Evolutionary conservation across 306 rosid species (phyloP).

Genomic region (Fragaria iinumae): DNA sequence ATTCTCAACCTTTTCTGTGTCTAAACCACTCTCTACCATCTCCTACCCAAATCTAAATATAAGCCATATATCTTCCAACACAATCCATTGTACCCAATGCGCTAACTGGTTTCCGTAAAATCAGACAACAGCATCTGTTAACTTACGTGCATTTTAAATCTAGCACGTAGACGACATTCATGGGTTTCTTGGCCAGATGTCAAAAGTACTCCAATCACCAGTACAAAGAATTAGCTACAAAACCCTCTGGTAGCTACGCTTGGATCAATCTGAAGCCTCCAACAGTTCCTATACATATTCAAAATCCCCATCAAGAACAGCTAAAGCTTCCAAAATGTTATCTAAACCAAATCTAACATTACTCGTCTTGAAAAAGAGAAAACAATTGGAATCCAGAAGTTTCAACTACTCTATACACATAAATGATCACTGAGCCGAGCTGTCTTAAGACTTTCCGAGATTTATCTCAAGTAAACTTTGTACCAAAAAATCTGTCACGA

Average conservation of each 20-base stretch:
- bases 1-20: slow-evolving; percentile 37
- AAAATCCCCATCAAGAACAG: slow-evolving; percentile 20
- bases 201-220: slow-evolving; percentile 11
- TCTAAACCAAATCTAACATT: slow-evolving; percentile 1
- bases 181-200: slow-evolving; percentile 17
- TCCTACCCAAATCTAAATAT: slow-evolving; percentile 40
- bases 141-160: slow-evolving; percentile 24
- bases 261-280: slow-evolving; percentile 27
- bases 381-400: neutral
- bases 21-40: slow-evolving; percentile 57
- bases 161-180: slow-evolving; percentile 15
- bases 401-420: neutral
- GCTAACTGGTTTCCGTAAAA: slow-evolving; percentile 26
- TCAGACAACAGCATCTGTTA: slow-evolving; percentile 21
- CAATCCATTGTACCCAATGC: slow-evolving; percentile 27
- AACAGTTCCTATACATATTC: slow-evolving; percentile 28
- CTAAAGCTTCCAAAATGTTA: slow-evolving; percentile 13
- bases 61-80: slow-evolving; percentile 34
- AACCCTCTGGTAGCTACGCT: slow-evolving; percentile 17
- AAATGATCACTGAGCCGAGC: slow-evolving; percentile 19
- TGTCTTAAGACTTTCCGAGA: neutral
- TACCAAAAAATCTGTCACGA: neutral
- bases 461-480: neutral
- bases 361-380: neutral
- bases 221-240: slow-evolving; percentile 16